Evolutionary conservation across 495 filamentous ascomycete species (phyloP).

Genomic region (Podospora anserina): DNA sequence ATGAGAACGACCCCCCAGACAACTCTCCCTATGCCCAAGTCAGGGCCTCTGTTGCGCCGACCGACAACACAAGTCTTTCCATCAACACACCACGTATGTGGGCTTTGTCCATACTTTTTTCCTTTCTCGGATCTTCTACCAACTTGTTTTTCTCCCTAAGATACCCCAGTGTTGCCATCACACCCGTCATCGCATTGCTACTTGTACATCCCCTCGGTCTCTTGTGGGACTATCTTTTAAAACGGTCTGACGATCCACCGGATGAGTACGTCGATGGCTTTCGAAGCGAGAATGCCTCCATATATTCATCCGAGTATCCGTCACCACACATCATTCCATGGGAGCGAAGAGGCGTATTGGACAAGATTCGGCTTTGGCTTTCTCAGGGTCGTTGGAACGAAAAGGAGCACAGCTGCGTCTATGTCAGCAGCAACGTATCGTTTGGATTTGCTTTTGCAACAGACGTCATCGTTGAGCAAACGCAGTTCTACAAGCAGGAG

Average conservation of each 20-base stretch:
- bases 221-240: constrained; percentile 69
- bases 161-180: constrained; percentile 84
- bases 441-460: constrained; percentile 86
- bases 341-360: constrained; percentile 31
- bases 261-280: constrained; percentile 58
- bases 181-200: constrained; percentile 77
- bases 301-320: constrained; percentile 12
- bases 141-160: constrained; percentile 81
- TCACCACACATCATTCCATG: constrained; percentile 17
- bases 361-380: constrained; percentile 63
- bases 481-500: constrained; percentile 80
- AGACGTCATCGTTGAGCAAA: constrained; percentile 83
- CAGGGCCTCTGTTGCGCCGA: constrained; percentile 70
- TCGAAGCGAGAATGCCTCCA: constrained; percentile 27
- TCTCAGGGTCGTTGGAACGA: constrained; percentile 80
- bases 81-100: constrained; percentile 90
- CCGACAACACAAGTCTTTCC: constrained; percentile 67
- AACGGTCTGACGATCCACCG: constrained; percentile 57
- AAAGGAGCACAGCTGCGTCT: constrained; percentile 83
- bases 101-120: constrained; percentile 71
- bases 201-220: constrained; percentile 78
- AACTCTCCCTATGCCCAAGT: constrained; percentile 71
- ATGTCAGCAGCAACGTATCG: constrained; percentile 86
- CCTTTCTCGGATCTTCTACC: constrained; percentile 73
- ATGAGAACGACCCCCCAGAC: constrained; percentile 54